Evolutionary conservation across 148 eudicot species (phyloP), one percentile per base, ranked within the genome.

Genomic region (Persicaria tinctoria): DNA sequence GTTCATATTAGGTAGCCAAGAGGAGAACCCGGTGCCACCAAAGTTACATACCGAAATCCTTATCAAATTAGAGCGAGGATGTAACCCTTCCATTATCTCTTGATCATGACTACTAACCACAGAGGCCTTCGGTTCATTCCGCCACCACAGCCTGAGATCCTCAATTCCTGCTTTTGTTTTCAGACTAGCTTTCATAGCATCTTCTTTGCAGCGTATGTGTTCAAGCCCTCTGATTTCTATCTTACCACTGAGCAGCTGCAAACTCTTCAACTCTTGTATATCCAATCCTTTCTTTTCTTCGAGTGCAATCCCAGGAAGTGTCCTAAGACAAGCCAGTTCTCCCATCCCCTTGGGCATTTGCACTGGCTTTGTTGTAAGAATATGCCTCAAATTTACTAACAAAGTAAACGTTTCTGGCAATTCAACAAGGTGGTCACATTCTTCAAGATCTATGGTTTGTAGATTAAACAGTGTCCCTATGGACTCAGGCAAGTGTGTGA

Each of bases 11-110:
- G 23, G 16, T 8, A 63, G 44, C 68, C 68, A 63, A 38, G 68
- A 63, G 11, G 68, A 32, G 5, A 63, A 23, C 32, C 16, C 32
- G 4, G 27, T 63, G 12, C 68, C 68, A 11, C 16, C 68, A 63
- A 63, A 63, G 68, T 1, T 9, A 4, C 16, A 1, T 45, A 63
- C 68, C 1, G 7, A 3, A 32, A 63, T 63, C 5, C 46, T 45
- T 63, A 10, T 10, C 68, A 63, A 63, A 16, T 63, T 32, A 32
- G 68, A 63, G 46, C 32, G 68, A 5, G 68, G 46, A 2, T 63
- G 68, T 5, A 63, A 14, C 11, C n/a, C 45, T 10, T 63, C 68
- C 68, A 63, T 63, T 63, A 63, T 63, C 68, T 32, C 68, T 63
- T 63, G 16, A 17, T 63, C 46, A 27, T 4, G 41, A 32, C 41